A percentile compares a stretch with the other conserved stretches of the same genome.
These are phyloP conservation scores for Ustilago bromivora DNA, from an alignment of 1,284 basidiomycete species.

Conservation along the genomic window DNA sequence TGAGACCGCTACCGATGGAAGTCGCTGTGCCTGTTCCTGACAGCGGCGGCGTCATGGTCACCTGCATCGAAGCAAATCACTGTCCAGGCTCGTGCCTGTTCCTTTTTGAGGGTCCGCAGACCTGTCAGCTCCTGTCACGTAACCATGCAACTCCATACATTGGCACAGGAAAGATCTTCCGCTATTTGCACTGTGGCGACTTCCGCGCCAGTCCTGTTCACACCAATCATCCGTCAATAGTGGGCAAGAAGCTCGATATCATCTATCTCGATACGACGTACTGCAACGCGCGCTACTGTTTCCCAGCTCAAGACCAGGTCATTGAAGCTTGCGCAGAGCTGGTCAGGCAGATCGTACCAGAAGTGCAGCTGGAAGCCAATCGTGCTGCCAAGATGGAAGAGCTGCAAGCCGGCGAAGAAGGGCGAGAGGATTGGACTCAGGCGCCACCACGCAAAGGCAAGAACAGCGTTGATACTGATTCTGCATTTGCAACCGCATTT, in stretches of 20 bases:
- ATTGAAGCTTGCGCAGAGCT: constrained; percentile 90
- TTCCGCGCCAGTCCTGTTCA: constrained; percentile 70
- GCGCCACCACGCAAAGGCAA: constrained; percentile 65
- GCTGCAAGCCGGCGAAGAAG: constrained; percentile 65
- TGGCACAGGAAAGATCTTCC: constrained; percentile 74
- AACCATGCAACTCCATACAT: constrained; percentile 44
- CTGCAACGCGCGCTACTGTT: constrained; percentile 91
- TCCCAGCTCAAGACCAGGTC: constrained; percentile 92
- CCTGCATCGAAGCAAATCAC: constrained; percentile 96
- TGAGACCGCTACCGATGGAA: constrained; percentile 86
- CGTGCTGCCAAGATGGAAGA: constrained; percentile 18
- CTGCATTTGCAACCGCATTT: constrained; percentile 43
- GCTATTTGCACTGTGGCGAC: constrained; percentile 96
- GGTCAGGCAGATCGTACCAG: constrained; percentile 71
- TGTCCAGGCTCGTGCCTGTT: constrained; percentile 92
- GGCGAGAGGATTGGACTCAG: constrained; percentile 44
- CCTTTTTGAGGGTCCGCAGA: constrained; percentile 91
- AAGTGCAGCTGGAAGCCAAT: constrained; percentile 26
- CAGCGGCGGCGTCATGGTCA: constrained; percentile 87
- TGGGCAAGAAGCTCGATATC: constrained; percentile 76
- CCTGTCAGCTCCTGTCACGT: constrained; percentile 76
- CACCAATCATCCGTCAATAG: constrained; percentile 54
- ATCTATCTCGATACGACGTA: constrained; percentile 98
- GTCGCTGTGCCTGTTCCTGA: constrained; percentile 80
- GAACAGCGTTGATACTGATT: constrained; percentile 39